A percentile compares a stretch with the other conserved stretches of the same genome.
Evolutionary conservation across 73 alveolate genomes (phyloP).

Genomic region (Durusdinium trenchii): DNA sequence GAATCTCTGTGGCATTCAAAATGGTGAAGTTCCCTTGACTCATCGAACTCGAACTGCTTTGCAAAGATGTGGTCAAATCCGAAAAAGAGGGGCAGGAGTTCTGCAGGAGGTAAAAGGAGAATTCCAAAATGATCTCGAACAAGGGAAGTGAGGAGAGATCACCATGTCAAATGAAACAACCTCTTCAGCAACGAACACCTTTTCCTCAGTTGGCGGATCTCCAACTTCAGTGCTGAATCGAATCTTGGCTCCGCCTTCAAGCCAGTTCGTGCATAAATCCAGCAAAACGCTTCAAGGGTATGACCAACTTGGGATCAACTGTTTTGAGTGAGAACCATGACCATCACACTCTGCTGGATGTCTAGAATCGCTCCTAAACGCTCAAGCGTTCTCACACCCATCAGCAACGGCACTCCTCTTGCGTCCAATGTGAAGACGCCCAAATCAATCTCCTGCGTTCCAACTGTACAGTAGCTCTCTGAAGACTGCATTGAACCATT

Average conservation of each 20-base stretch:
- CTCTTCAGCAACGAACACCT: too few species aligned
- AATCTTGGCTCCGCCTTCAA: conserved; percentile 19
- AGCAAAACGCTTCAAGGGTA: conserved; percentile 3
- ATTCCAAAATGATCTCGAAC: too few species aligned
- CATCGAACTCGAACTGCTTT: too few species aligned
- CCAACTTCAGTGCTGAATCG: too few species aligned
- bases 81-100: too few species aligned
- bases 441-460: not conserved
- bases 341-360: not conserved
- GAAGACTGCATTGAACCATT: not conserved
- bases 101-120: too few species aligned
- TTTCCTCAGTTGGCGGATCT: too few species aligned
- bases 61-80: too few species aligned
- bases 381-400: not conserved
- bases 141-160: too few species aligned
- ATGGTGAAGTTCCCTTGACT: too few species aligned
- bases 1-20: too few species aligned
- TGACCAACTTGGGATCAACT: conserved; percentile 1
- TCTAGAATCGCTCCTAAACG: conserved; percentile 12
- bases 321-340: conserved; percentile 22
- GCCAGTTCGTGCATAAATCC: conserved; percentile 10
- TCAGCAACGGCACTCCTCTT: not conserved
- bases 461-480: not conserved
- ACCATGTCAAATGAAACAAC: too few species aligned
- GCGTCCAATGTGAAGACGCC: conserved; percentile 13